Conservation (phyloP, 2,329 filamentous ascomycete species). For the Pseudocercospora crystallina region DNA sequence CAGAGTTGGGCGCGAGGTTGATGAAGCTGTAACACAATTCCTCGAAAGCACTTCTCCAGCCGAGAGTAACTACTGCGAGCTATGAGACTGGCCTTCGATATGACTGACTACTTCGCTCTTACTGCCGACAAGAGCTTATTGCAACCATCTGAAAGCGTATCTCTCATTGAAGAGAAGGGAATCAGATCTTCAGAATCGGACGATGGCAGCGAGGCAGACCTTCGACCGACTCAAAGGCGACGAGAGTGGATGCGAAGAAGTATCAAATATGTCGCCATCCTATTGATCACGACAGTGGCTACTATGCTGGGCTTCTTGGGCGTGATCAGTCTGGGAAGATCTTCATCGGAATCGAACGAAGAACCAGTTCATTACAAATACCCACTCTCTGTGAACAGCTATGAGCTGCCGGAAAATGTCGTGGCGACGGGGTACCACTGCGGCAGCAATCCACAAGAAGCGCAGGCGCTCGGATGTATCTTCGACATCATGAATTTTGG, state of each 20-base stretch:
- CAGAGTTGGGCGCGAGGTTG: no score
- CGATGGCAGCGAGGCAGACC: background rate
- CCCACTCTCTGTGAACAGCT: background rate
- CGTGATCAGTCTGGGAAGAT: background rate
- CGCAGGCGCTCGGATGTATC: background rate
- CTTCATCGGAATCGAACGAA: background rate
- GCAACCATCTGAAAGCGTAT: background rate
- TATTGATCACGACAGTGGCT: background rate
- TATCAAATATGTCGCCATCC: background rate
- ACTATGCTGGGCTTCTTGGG: background rate
- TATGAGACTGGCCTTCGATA: background rate
- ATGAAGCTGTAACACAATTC: no score
- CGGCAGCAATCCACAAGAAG: background rate
- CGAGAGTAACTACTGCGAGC: no score
- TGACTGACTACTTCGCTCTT: slow-evolving; percentile 1
- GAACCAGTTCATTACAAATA: background rate
- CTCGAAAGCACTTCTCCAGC: no score
- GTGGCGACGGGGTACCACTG: slow-evolving; percentile 1
- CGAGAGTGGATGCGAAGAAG: background rate
- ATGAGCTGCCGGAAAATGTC: background rate
- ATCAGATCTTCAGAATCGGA: background rate
- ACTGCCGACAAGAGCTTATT: background rate
- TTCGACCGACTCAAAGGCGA: background rate
- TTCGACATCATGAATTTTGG: slow-evolving; percentile 3
- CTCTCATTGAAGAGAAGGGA: background rate